Conservation (phyloP, 2,329 filamentous ascomycete genomes). For the Lachnellula occidentalis region DNA sequence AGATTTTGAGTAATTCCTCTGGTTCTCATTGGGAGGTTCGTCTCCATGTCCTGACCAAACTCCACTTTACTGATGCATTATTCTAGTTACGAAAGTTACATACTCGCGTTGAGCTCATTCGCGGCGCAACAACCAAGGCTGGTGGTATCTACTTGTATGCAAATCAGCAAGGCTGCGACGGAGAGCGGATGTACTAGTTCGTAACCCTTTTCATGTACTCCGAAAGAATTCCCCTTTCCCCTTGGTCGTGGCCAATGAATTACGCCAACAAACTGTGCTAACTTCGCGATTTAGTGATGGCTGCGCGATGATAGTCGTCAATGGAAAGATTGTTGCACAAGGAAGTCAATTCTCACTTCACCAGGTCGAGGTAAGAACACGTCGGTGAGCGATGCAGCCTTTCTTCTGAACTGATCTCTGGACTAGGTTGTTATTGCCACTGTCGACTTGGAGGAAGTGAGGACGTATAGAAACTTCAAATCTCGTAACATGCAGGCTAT, state of each 20-base stretch:
- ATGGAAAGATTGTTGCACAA: constrained; percentile 57
- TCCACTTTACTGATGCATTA: not conserved
- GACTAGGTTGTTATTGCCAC: constrained; percentile 45
- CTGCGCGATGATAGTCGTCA: constrained; percentile 54
- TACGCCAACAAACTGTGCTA: constrained; percentile 20
- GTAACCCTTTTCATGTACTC: not conserved
- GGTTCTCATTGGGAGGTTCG: constrained; percentile 38
- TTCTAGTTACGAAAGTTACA: constrained; percentile 57
- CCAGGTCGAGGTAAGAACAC: constrained; percentile 47
- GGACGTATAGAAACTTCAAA: constrained; percentile 45
- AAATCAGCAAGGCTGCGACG: constrained; percentile 55
- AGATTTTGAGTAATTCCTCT: constrained; percentile 66
- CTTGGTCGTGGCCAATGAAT: constrained; percentile 37
- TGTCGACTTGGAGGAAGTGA: constrained; percentile 66
- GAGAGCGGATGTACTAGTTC: constrained; percentile 49
- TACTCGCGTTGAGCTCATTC: constrained; percentile 58
- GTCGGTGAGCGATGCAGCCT: not conserved
- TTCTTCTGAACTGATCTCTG: not conserved
- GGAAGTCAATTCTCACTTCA: constrained; percentile 38
- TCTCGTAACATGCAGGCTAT: constrained; percentile 20
- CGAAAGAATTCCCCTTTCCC: too few relatives aligned
- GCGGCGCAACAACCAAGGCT: constrained; percentile 57
- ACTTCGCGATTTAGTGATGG: constrained; percentile 36
- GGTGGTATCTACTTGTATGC: constrained; percentile 58
- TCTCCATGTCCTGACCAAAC: too few relatives aligned